Percentiles rank a stretch among this genome's conserved stretches.
Evolutionary conservation across 1,284 basidiomycete genomes (phyloP).

Genomic region (Moesziomyces parantarcticus): DNA sequence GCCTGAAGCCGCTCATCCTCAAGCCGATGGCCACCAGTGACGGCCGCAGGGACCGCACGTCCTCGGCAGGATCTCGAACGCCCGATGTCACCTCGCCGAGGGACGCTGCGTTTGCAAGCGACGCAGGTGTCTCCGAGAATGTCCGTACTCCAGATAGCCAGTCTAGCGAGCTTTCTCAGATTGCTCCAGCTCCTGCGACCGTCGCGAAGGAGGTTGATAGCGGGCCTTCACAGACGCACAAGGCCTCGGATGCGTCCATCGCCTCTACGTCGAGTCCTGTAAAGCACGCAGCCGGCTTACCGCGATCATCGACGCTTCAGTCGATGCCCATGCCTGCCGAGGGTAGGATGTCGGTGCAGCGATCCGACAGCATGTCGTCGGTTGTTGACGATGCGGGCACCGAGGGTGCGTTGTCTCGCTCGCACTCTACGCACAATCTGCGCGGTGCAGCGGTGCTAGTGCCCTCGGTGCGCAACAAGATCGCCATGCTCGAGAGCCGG

Average conservation of each 20-base stretch:
- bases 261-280: not conserved
- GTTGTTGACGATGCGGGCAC: slow-evolving; percentile 10
- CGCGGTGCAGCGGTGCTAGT: slow-evolving; percentile 50
- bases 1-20: slow-evolving; percentile 35
- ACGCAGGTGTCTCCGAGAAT: not conserved
- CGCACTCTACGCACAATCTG: slow-evolving; percentile 47
- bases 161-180: slow-evolving; percentile 5
- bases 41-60: slow-evolving; percentile 5
- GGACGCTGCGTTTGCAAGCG: not conserved
- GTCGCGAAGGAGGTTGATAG: not conserved
- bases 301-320: slow-evolving; percentile 32
- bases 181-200: not conserved
- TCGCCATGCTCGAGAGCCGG: slow-evolving; percentile 57
- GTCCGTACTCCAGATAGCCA: slow-evolving; percentile 11
- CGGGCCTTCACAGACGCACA: not conserved
- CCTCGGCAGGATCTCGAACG: slow-evolving; percentile 16
- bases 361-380: slow-evolving; percentile 46
- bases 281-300: slow-evolving; percentile 2
- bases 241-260: slow-evolving; percentile 2
- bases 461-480: slow-evolving; percentile 63
- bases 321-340: not conserved
- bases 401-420: slow-evolving; percentile 20
- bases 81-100: slow-evolving; percentile 8
- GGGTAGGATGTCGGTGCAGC: slow-evolving; percentile 12
- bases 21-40: slow-evolving; percentile 27